phyloP scores from a whole-genome alignment of 2,329 filamentous ascomycete genomes.

The Helminthosporium solani region DNA sequence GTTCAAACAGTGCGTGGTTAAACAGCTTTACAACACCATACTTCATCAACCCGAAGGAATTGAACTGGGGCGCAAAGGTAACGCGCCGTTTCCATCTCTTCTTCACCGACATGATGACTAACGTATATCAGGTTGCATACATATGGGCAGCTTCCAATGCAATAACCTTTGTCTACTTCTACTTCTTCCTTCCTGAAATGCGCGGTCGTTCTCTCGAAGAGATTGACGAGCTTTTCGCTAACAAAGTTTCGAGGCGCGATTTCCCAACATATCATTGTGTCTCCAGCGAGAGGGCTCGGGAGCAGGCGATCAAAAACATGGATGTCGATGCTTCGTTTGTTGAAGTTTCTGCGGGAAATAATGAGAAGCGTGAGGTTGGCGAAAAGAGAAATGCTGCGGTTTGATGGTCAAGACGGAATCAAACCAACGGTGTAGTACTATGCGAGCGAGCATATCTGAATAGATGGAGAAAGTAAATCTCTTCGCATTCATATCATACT shows the following conservation, averaged over 20 bases:
- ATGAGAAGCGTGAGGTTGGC: background rate
- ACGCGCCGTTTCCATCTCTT: background rate
- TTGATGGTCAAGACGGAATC: no score
- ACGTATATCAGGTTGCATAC: constrained; percentile 3
- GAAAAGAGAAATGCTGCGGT: background rate
- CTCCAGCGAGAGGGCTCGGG: background rate
- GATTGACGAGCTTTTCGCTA: constrained; percentile 17
- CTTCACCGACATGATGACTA: background rate
- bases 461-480: no score
- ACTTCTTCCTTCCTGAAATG: constrained; percentile 59
- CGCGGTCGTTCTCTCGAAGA: constrained; percentile 15
- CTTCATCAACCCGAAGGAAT: constrained; percentile 36
- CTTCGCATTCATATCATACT: no score
- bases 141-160: constrained; percentile 23
- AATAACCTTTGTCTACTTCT: constrained; percentile 55
- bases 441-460: no score
- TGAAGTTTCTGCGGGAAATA: background rate
- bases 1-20: constrained; percentile 22
- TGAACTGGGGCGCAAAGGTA: constrained; percentile 27
- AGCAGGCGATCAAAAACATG: constrained; percentile 1
- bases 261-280: constrained; percentile 15
- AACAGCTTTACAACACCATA: constrained; percentile 36
- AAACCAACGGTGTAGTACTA: no score
- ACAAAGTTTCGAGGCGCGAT: constrained; percentile 11
- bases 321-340: background rate